A percentile compares a stretch with the other conserved stretches of the same genome.
These are phyloP conservation scores for Microcera coccophila DNA, from an alignment of 2,329 filamentous ascomycete genomes.

Conservation along the genomic window DNA sequence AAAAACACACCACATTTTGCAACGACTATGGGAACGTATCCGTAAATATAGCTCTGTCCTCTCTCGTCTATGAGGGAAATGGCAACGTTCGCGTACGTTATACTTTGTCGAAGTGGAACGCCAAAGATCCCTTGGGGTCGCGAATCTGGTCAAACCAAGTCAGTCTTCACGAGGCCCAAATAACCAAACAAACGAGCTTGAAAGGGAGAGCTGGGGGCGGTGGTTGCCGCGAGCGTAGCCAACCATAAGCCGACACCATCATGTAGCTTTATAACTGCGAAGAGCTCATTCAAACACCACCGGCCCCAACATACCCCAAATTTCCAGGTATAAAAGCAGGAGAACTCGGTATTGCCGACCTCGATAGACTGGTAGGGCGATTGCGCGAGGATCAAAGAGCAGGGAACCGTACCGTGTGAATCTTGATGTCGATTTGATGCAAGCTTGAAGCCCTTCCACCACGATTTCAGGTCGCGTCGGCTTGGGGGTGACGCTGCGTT, in stretches of 20 bases:
- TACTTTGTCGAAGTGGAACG: constrained; percentile 87
- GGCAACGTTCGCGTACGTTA: constrained; percentile 95
- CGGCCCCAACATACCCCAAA: too few species aligned
- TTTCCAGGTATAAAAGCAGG: too few species aligned
- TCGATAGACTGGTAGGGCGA: too few species aligned
- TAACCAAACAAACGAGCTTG: too few species aligned
- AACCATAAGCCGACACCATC: too few species aligned
- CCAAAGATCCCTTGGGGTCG: constrained; percentile 81
- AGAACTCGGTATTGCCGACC: too few species aligned
- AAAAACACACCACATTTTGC: constrained; percentile 96
- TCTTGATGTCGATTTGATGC: constrained; percentile 56
- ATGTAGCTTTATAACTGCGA: too few species aligned
- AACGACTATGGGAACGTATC: constrained; percentile 96
- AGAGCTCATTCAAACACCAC: too few species aligned
- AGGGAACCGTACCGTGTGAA: constrained; percentile 45
- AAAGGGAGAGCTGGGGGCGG: too few species aligned
- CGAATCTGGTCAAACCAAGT: constrained; percentile 37
- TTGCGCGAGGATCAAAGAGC: constrained; percentile 3
- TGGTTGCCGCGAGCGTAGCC: too few species aligned
- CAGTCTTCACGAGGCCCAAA: too few species aligned
- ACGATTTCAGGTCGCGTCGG: constrained; percentile 85
- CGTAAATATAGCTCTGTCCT: constrained; percentile 94
- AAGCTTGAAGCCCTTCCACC: constrained; percentile 96
- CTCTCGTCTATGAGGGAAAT: constrained; percentile 93
- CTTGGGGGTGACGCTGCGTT: constrained; percentile 67